These are phyloP conservation scores for Leishmania martiniquensis DNA, from an alignment of 208 protist species.

Conservation along the genomic window DNA sequence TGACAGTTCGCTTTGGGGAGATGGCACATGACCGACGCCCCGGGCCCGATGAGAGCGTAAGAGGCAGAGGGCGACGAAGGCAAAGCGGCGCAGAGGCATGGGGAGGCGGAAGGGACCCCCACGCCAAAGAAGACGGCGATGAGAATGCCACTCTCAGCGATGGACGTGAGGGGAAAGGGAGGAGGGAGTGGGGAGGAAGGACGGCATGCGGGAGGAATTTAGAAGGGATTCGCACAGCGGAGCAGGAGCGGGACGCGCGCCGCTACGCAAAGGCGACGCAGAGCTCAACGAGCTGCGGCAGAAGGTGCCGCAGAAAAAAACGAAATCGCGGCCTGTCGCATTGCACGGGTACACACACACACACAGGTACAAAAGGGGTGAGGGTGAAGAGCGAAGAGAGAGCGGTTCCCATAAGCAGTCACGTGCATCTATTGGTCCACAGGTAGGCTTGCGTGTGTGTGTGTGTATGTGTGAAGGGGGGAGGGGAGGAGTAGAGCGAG, in stretches of 20 bases:
- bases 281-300: no score
- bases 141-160: neutral
- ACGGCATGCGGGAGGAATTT: neutral
- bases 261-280: no score
- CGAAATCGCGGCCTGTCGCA: neutral
- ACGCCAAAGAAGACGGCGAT: neutral
- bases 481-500: no score
- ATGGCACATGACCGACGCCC: neutral
- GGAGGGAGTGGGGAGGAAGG: neutral
- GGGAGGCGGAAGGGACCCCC: neutral
- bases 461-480: no score
- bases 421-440: no score
- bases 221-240: no score
- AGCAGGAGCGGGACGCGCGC: no score
- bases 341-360: neutral
- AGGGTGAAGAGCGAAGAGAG: neutral
- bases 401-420: neutral
- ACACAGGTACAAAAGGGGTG: neutral
- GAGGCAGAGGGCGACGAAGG: neutral
- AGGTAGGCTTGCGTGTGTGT: no score
- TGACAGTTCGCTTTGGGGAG: neutral
- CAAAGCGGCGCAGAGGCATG: neutral
- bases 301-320: neutral
- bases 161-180: neutral
- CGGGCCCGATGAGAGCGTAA: neutral